Evolutionary conservation across 208 protist species (phyloP).

Genomic region (Phytomonas sp.): DNA sequence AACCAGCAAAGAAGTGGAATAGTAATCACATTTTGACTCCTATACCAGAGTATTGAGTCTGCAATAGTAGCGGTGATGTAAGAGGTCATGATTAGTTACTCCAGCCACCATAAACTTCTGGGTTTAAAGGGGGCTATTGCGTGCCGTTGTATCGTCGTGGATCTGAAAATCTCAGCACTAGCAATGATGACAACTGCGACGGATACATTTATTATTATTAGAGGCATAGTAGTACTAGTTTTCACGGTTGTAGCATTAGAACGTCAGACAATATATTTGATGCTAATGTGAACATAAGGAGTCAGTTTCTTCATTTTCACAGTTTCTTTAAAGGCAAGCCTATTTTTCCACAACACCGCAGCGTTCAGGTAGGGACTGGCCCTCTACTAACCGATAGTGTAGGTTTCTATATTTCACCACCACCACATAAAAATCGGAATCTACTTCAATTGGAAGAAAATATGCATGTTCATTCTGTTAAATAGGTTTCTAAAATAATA

Average conservation of each 20-base stretch:
- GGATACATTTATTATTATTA: neutral
- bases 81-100: neutral
- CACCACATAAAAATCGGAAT: neutral
- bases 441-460: neutral
- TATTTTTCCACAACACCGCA: neutral
- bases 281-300: neutral
- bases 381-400: neutral
- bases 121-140: neutral
- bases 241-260: neutral
- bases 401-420: neutral
- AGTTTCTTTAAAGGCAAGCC: neutral
- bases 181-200: neutral
- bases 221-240: neutral
- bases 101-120: neutral
- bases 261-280: neutral
- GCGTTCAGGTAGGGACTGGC: neutral
- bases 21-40: neutral
- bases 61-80: neutral
- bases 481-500: neutral
- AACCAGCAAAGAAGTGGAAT: neutral
- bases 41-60: neutral
- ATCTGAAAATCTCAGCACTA: neutral
- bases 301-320: neutral
- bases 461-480: neutral
- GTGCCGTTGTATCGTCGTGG: neutral